Base-by-base conservation (phyloP, 257 asterid species). In the Solanum clarkiae region DNA sequence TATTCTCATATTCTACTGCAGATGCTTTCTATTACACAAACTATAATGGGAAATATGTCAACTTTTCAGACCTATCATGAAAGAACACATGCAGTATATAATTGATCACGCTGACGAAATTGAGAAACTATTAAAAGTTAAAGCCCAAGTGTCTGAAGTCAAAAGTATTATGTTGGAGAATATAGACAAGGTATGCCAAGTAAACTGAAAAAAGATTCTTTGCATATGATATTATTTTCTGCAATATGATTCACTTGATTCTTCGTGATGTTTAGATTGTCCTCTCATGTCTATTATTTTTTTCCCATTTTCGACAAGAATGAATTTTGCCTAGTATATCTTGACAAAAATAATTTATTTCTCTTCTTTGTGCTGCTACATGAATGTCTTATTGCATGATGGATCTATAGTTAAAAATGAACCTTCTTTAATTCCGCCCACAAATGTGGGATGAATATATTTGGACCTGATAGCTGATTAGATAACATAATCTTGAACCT, bases 11-110 rank as follows among this genome's bases (percentile, higher is more conserved):
- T 16, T 7, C 84, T 40, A 18, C 45, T 15, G n/a, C 26, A 44
- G 71, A 8, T 42, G 24, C 45, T 15, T 80, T 51, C 40, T 62
- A 42, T 74, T 80, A 56, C 84, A 53, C 83, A 16, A 79, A 29
- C 65, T 29, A 53, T 79, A 79, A 79, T 17, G n/a, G 65, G 63
- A 79, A 51, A 5, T 79, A 79, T 79, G 66, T 79, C 65, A 79
- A 15, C 29, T 79, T 79, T 79, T 53, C 94, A 95, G 99, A 84
- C 97, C 96, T 40, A 74, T 90, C 49, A 92, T 94, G 91, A 95
- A 95, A 93, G 98, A 95, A 87, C 97, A 95, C 86, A 95, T 93
- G 99, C 97, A 94, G 87, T 92, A 92, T 85, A 95, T 93, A 82
- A 92, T 94, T 53, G 97, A 95, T 84, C 98, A 95, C 45, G 96